These are phyloP conservation scores for Aureobasidium sp. DNA, from an alignment of 2,329 filamentous ascomycete genomes.

Conservation along the genomic window DNA sequence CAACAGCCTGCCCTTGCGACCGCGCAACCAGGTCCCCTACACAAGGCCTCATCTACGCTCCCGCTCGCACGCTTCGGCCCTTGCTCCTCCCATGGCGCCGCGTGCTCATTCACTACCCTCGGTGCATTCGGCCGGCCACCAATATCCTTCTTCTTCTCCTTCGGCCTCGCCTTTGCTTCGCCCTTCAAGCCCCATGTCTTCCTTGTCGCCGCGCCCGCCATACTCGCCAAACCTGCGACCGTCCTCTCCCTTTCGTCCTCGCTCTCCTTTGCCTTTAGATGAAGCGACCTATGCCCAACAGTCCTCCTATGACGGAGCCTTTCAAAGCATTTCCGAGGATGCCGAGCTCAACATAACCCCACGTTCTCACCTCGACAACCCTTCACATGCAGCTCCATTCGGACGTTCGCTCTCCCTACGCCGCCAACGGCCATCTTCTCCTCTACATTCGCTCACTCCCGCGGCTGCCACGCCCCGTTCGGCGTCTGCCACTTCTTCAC, in stretches of 20 bases:
- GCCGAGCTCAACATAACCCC: slow-evolving; percentile 42
- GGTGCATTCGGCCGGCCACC: slow-evolving; percentile 29
- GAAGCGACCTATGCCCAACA: slow-evolving; percentile 23
- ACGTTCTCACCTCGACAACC: slow-evolving; percentile 24
- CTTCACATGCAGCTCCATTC: slow-evolving; percentile 23
- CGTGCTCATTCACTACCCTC: slow-evolving; percentile 42
- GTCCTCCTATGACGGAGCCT: slow-evolving; percentile 28
- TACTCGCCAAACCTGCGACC: slow-evolving; percentile 10
- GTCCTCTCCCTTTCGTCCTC: slow-evolving; percentile 20
- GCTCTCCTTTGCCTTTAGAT: slow-evolving; percentile 15
- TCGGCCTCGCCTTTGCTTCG: slow-evolving; percentile 29
- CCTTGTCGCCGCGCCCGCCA: slow-evolving; percentile 38
- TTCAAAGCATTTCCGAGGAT: slow-evolving; percentile 42
- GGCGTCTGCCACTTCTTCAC: slow-evolving; percentile 32
- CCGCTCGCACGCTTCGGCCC: slow-evolving; percentile 35
- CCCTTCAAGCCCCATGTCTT: slow-evolving; percentile 30
- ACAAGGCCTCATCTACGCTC: slow-evolving; percentile 40
- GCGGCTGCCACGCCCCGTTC: slow-evolving; percentile 18
- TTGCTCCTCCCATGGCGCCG: slow-evolving; percentile 39
- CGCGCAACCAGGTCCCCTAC: slow-evolving; percentile 43
- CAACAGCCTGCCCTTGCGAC: slow-evolving; percentile 22
- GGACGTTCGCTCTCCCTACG: slow-evolving; percentile 30
- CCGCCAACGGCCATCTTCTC: slow-evolving; percentile 39
- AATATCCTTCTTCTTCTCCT: slow-evolving; percentile 27
- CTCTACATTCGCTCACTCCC: slow-evolving; percentile 35